Conservation (phyloP, 352 stramenopile species). For the Phytophthora crassamura region DNA sequence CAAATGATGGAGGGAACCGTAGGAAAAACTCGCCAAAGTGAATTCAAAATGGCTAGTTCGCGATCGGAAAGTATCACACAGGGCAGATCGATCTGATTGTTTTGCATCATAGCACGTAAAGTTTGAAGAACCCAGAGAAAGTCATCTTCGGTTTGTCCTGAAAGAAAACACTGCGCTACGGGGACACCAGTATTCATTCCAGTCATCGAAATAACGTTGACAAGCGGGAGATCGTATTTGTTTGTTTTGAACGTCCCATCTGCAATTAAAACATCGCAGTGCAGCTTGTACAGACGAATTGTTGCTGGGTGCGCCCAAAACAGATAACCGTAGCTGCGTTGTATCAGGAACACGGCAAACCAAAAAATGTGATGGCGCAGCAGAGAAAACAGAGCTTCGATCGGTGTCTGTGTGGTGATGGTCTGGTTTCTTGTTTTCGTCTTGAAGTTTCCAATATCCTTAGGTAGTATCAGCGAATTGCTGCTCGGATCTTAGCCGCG, state of each 20-base stretch:
- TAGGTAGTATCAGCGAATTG: not conserved
- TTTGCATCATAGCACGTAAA: too few species aligned
- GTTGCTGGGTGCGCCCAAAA: not conserved
- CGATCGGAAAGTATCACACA: not conserved
- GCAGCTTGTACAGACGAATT: not conserved
- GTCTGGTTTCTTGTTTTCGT: not conserved
- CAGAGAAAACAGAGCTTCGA: too few species aligned
- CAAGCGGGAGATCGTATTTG: slow-evolving; percentile 5
- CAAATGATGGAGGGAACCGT: not conserved
- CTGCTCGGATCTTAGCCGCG: not conserved
- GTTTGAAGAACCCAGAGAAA: too few species aligned
- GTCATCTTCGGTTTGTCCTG: not conserved
- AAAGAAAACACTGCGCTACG: not conserved
- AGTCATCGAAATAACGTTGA: not conserved
- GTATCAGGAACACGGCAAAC: not conserved
- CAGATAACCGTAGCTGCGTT: not conserved
- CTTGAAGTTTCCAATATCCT: not conserved
- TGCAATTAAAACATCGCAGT: not conserved
- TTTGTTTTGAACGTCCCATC: not conserved
- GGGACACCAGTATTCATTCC: not conserved
- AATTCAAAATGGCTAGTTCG: not conserved
- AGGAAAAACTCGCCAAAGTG: not conserved
- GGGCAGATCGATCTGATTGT: not conserved
- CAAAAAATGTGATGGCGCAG: not conserved
- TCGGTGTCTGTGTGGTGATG: not conserved